A percentile compares a stretch with the other conserved stretches of the same genome.
These are phyloP conservation scores for Actinomortierella ambigua DNA, from an alignment of 371 early-diverging fungal species.

Conservation along the genomic window DNA sequence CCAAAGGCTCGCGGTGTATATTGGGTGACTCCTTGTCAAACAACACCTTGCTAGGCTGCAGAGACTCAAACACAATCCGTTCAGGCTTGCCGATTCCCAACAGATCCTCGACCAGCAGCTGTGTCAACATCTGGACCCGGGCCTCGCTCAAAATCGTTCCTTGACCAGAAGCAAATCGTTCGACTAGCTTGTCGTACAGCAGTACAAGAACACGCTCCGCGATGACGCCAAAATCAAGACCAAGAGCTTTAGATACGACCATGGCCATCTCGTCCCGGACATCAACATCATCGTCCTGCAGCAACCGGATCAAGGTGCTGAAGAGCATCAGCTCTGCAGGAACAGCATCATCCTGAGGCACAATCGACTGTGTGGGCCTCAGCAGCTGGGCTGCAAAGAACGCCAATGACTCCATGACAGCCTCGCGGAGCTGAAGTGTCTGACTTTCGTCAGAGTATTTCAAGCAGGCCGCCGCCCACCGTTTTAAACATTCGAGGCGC, in stretches of 20 bases:
- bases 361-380: constrained; percentile 25
- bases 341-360: constrained; percentile 29
- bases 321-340: constrained; percentile 34
- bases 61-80: constrained; percentile 33
- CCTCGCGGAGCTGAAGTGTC: constrained; percentile 64
- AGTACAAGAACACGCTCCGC: constrained; percentile 35
- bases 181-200: constrained; percentile 24
- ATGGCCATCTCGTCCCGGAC: constrained; percentile 63
- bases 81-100: constrained; percentile 20
- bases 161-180: constrained; percentile 11
- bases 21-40: constrained; percentile 57
- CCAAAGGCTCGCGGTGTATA: constrained; percentile 52
- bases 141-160: constrained; percentile 27
- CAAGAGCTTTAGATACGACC: constrained; percentile 59
- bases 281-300: constrained; percentile 79
- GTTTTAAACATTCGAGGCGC: constrained; percentile 47
- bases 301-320: constrained; percentile 36
- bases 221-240: constrained; percentile 37
- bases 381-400: constrained; percentile 52
- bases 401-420: constrained; percentile 54
- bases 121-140: constrained; percentile 33
- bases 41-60: constrained; percentile 48
- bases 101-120: constrained; percentile 12
- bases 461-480: constrained; percentile 53
- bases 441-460: constrained; percentile 56